phyloP scores from a whole-genome alignment of 495 filamentous ascomycete species.

The Penicillium parvum region DNA sequence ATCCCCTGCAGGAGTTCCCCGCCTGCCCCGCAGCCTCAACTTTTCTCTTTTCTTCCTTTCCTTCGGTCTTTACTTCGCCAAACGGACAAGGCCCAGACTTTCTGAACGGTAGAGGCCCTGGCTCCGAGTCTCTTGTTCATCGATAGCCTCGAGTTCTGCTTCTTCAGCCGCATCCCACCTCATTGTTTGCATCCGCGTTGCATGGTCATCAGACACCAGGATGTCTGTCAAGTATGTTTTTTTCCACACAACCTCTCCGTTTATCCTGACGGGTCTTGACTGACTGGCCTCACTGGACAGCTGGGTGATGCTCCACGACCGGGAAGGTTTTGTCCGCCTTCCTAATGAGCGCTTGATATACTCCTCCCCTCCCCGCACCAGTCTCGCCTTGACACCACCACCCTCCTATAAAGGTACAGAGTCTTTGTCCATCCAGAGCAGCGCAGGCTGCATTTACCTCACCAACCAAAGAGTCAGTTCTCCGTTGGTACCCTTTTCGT shows the following conservation, averaged over 20 bases:
- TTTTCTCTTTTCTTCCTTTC: conserved; percentile 6
- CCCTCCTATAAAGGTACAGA: conserved; percentile 54
- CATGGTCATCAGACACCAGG: conserved; percentile 21
- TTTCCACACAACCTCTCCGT: too few species aligned
- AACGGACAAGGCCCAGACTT: too few species aligned
- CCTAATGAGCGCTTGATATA: conserved; percentile 66
- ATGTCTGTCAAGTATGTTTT: conserved; percentile 67
- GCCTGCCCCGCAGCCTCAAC: conserved; percentile 25
- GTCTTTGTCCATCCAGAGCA: conserved; percentile 53
- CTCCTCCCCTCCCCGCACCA: conserved; percentile 67
- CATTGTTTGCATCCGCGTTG: background rate
- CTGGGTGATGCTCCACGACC: conserved; percentile 75
- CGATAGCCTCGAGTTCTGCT: background rate
- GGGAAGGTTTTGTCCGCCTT: conserved; percentile 61
- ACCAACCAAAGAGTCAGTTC: conserved; percentile 80
- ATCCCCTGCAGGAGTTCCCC: conserved; percentile 13
- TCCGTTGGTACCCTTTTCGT: background rate
- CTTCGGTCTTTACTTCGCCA: too few species aligned
- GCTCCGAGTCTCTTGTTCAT: background rate
- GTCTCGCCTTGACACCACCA: conserved; percentile 57
- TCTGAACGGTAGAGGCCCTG: background rate
- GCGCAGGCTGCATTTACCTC: conserved; percentile 65
- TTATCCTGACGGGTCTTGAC: too few species aligned
- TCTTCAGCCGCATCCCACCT: background rate
- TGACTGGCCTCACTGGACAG: conserved; percentile 32